phyloP scores from a whole-genome alignment of 331 rosid species.

The Stylosanthes scabra region DNA sequence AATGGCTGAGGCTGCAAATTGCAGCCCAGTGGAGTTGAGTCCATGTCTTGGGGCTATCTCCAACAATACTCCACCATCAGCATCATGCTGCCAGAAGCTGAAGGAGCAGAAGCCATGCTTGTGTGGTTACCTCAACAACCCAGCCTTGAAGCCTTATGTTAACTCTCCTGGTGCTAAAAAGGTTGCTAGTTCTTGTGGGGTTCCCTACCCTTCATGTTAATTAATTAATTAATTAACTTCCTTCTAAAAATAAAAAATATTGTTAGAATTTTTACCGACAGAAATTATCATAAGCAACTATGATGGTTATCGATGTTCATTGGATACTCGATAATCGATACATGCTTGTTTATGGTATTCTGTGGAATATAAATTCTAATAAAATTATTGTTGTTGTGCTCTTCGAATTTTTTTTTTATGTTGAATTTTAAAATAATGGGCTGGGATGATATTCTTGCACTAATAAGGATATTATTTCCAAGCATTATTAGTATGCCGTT shows the following conservation, averaged over 20 bases:
- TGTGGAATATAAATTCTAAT: too few species aligned
- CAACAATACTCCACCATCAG: slow-evolving; percentile 29
- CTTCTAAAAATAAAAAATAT: too few species aligned
- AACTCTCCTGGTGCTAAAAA: slow-evolving; percentile 53
- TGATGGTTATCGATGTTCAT: too few species aligned
- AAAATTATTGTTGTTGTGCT: too few species aligned
- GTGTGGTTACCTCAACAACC: slow-evolving; percentile 70
- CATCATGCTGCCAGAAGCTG: slow-evolving; percentile 60
- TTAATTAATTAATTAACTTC: too few species aligned
- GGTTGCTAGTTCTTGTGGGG: slow-evolving; percentile 56
- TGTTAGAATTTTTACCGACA: too few species aligned
- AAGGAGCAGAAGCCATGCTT: slow-evolving; percentile 70
- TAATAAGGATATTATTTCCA: not conserved
- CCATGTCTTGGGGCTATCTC: slow-evolving; percentile 58
- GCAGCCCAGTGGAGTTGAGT: slow-evolving; percentile 41
- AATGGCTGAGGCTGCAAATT: slow-evolving; percentile 56
- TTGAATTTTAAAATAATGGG: not conserved
- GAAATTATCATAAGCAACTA: too few species aligned
- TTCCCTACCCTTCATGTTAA: slow-evolving; percentile 59
- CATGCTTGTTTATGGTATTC: too few species aligned
- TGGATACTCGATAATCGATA: too few species aligned
- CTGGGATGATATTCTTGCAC: not conserved
- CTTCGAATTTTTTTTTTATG: not conserved
- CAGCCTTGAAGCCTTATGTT: slow-evolving; percentile 48
- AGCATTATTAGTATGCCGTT: not conserved